Conservation (phyloP, 140 eudicot genomes). For the Bidens hawaiensis region DNA sequence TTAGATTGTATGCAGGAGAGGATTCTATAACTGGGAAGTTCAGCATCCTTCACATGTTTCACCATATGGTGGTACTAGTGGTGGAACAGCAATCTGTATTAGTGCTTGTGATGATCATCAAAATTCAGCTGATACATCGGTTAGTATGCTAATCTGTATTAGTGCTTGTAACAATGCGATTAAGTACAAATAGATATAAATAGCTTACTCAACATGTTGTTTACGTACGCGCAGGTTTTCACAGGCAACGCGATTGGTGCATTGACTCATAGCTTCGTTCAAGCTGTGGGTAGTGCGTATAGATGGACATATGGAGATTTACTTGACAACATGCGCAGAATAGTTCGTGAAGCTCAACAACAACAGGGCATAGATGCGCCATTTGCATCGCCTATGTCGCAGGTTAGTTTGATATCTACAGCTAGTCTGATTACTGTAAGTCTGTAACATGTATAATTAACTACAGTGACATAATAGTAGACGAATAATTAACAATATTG, state of each 20-base stretch:
- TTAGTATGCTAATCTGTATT: slow-evolving; percentile 39
- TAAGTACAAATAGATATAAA: neutral
- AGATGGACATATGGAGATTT: slow-evolving; percentile 51
- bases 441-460: neutral
- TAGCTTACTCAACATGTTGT: neutral
- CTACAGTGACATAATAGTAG: neutral
- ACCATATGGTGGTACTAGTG: no score
- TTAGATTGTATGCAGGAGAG: slow-evolving; percentile 22
- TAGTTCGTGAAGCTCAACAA: slow-evolving; percentile 39
- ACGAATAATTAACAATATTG: no score
- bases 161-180: slow-evolving; percentile 43
- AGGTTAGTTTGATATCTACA: slow-evolving; percentile 29
- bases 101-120: slow-evolving; percentile 84
- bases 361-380: slow-evolving; percentile 30
- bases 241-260: slow-evolving; percentile 68
- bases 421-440: neutral
- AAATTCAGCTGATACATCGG: slow-evolving; percentile 57
- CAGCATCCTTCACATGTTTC: slow-evolving; percentile 32
- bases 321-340: slow-evolving; percentile 44
- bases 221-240: slow-evolving; percentile 42
- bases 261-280: slow-evolving; percentile 68
- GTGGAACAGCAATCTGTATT: slow-evolving; percentile 60
- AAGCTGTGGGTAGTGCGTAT: slow-evolving; percentile 47
- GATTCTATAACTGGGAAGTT: slow-evolving; percentile 55
- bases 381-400: slow-evolving; percentile 37